Percentiles rank a stretch among this genome's conserved stretches.
phyloP scores from a whole-genome alignment of 2,329 filamentous ascomycete species.

The Alternaria triticina region DNA sequence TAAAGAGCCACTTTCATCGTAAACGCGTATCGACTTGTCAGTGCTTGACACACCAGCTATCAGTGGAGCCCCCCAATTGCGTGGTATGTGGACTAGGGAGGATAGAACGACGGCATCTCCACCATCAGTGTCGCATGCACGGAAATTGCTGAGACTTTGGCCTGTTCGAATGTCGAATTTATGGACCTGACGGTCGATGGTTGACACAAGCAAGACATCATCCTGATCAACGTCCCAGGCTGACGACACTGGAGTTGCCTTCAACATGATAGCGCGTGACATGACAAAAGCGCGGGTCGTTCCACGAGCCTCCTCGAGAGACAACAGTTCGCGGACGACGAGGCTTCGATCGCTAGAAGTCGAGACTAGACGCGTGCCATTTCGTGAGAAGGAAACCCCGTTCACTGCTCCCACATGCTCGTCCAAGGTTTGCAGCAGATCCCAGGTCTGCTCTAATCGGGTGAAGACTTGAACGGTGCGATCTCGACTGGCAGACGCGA shows the following conservation, averaged over 20 bases:
- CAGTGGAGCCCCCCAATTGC: conserved; percentile 66
- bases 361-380: conserved; percentile 76
- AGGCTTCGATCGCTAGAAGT: conserved; percentile 84
- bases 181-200: conserved; percentile 66
- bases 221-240: conserved; percentile 68
- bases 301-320: conserved; percentile 65
- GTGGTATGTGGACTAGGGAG: conserved; percentile 69
- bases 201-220: conserved; percentile 64
- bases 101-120: conserved; percentile 84
- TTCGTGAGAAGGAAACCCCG: conserved; percentile 75
- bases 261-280: conserved; percentile 77
- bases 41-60: conserved; percentile 90
- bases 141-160: conserved; percentile 75
- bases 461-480: conserved; percentile 92
- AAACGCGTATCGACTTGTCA: conserved; percentile 92
- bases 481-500: conserved; percentile 81
- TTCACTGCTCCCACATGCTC: conserved; percentile 90
- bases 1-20: conserved; percentile 80
- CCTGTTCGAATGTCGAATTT: conserved; percentile 70
- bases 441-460: conserved; percentile 64
- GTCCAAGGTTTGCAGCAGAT: conserved; percentile 86
- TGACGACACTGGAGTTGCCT: conserved; percentile 88
- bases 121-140: conserved; percentile 79
- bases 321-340: conserved; percentile 79
- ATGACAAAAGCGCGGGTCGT: conserved; percentile 78